phyloP scores from a whole-genome alignment of 805 yeast genomes.

The Candida glaebosa region DNA sequence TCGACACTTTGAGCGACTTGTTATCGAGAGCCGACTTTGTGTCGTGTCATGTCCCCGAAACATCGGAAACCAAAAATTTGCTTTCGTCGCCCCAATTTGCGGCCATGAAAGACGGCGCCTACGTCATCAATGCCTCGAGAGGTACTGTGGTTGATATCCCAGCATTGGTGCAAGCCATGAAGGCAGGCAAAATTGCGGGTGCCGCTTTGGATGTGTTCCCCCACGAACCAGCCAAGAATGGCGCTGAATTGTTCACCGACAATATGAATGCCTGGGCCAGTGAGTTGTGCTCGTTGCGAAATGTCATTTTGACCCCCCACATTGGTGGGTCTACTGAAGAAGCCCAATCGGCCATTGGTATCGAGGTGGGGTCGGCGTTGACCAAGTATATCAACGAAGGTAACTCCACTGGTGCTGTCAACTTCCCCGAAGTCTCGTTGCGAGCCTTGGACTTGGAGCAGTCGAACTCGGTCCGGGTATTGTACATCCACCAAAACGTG shows the following conservation, averaged over 20 bases:
- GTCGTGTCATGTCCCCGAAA: slow-evolving; percentile 91
- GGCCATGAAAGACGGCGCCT: slow-evolving; percentile 95
- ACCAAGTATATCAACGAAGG: slow-evolving; percentile 95
- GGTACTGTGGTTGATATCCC: slow-evolving; percentile 98
- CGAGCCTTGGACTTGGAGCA: slow-evolving; percentile 87
- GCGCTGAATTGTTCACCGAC: slow-evolving; percentile 71
- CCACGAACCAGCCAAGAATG: slow-evolving; percentile 95
- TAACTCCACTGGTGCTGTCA: slow-evolving; percentile 89
- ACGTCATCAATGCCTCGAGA: slow-evolving; percentile 92
- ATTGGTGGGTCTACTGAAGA: slow-evolving; percentile 99
- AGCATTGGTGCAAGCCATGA: slow-evolving; percentile 87
- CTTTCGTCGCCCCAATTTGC: slow-evolving; percentile 88
- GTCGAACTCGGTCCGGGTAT: slow-evolving; percentile 84
- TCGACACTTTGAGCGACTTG: slow-evolving; percentile 76
- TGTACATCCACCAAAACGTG: slow-evolving; percentile 95
- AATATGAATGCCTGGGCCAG: slow-evolving; percentile 78
- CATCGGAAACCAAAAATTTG: slow-evolving; percentile 87
- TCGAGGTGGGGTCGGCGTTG: slow-evolving; percentile 86
- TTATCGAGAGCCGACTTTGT: slow-evolving; percentile 82
- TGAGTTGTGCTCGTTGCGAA: slow-evolving; percentile 77
- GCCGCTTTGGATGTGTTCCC: slow-evolving; percentile 97
- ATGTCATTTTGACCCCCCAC: slow-evolving; percentile 92
- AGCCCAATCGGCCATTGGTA: slow-evolving; percentile 96
- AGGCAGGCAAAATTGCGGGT: slow-evolving; percentile 92
- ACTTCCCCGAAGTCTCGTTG: slow-evolving; percentile 96